phyloP scores from a whole-genome alignment of 345 rosid genomes.

The Combretum micranthum region DNA sequence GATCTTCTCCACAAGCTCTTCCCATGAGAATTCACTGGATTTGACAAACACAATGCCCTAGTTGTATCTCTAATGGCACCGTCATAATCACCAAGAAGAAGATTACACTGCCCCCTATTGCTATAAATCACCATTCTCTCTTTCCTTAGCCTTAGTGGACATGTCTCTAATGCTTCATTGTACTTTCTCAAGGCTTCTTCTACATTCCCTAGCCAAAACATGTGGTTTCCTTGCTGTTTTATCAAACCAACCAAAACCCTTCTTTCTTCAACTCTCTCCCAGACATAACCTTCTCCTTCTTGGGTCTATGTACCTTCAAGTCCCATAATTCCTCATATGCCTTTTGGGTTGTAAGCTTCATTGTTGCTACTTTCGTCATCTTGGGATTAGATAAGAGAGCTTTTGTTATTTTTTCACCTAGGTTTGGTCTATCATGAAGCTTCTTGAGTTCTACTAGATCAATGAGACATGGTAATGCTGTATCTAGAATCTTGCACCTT shows the following conservation, averaged over 20 bases:
- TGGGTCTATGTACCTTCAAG: constrained; percentile 59
- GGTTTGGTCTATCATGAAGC: constrained; percentile 29
- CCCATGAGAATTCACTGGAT: constrained; percentile 30
- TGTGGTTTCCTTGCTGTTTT: constrained; percentile 57
- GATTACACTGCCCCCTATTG: constrained; percentile 74
- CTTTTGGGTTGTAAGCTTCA: constrained; percentile 28
- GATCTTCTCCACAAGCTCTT: constrained; percentile 94
- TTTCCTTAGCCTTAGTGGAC: constrained; percentile 46
- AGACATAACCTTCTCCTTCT: constrained; percentile 50
- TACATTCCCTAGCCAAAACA: constrained; percentile 44
- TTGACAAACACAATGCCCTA: constrained; percentile 60
- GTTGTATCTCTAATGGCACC: constrained; percentile 71
- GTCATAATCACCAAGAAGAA: constrained; percentile 48
- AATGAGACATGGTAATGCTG: constrained; percentile 35
- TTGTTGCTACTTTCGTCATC: constrained; percentile 36
- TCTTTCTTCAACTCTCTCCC: constrained; percentile 40
- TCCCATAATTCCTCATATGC: constrained; percentile 54
- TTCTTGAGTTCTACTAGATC: constrained; percentile 59
- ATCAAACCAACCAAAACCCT: constrained; percentile 32
- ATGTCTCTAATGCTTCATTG: constrained; percentile 47
- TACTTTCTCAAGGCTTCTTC: constrained; percentile 43
- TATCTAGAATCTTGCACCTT: constrained; percentile 44
- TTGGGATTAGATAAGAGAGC: constrained; percentile 43
- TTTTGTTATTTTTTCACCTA: constrained; percentile 52
- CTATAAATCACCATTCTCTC: constrained; percentile 74